Conservation (phyloP, 2,329 filamentous ascomycete species). For the Grosmannia huntii region DNA sequence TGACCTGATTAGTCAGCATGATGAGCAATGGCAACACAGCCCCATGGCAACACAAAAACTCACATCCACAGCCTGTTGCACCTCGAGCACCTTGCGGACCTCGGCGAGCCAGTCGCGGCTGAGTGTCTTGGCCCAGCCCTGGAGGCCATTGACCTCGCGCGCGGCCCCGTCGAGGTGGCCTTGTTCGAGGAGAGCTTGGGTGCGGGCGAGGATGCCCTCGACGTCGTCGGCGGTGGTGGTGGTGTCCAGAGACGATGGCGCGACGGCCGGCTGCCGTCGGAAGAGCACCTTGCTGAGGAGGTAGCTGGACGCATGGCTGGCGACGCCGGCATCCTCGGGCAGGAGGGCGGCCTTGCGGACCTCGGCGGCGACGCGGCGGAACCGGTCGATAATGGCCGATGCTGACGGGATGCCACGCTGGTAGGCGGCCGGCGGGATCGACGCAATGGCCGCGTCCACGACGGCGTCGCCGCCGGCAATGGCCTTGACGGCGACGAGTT, state of each 20-base stretch:
- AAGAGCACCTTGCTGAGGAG: slow-evolving; percentile 90
- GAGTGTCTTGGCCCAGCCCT: slow-evolving; percentile 90
- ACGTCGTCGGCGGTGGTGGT: slow-evolving; percentile 44
- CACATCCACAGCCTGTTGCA: slow-evolving; percentile 91
- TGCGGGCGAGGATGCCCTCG: slow-evolving; percentile 81
- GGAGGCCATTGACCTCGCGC: slow-evolving; percentile 84
- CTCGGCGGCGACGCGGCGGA: slow-evolving; percentile 82
- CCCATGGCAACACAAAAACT: slow-evolving; percentile 25
- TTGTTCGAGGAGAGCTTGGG: slow-evolving; percentile 83
- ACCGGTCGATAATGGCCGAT: slow-evolving; percentile 83
- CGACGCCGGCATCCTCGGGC: slow-evolving; percentile 86
- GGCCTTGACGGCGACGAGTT: slow-evolving; percentile 90
- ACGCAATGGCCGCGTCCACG: slow-evolving; percentile 88
- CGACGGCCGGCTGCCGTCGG: slow-evolving; percentile 78
- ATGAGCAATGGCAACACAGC: no score
- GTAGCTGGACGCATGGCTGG: slow-evolving; percentile 82
- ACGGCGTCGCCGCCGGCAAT: slow-evolving; percentile 74
- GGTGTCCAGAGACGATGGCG: slow-evolving; percentile 23
- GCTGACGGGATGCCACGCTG: slow-evolving; percentile 79
- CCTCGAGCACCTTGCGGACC: slow-evolving; percentile 83
- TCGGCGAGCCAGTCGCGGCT: slow-evolving; percentile 90
- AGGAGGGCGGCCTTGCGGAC: slow-evolving; percentile 89
- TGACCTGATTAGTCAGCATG: slow-evolving; percentile 45
- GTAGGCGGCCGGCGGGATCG: slow-evolving; percentile 87
- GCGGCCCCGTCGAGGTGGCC: slow-evolving; percentile 85